These are phyloP conservation scores for Globisporangium barbulae DNA, from an alignment of 352 stramenopile species.

Conservation along the genomic window DNA sequence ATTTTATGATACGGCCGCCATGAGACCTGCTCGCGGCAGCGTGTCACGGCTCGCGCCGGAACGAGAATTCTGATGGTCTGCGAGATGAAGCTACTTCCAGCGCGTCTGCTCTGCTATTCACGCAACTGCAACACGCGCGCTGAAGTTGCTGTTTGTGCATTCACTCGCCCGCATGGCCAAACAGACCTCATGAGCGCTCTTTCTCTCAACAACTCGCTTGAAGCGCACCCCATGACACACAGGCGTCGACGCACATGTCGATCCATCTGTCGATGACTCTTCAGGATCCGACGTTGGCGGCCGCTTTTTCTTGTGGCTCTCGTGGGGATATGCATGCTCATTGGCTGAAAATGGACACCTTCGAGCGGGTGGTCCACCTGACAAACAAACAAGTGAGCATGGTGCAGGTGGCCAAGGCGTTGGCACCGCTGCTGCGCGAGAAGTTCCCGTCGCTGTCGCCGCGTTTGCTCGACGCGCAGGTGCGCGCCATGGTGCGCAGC, in stretches of 20 bases:
- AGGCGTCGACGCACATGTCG: constrained; percentile 6
- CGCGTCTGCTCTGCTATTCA: neutral
- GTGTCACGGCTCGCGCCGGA: too few relatives aligned
- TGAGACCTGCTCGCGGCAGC: too few relatives aligned
- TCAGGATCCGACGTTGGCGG: constrained; percentile 5
- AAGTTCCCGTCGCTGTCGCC: constrained; percentile 34
- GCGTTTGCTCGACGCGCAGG: constrained; percentile 50
- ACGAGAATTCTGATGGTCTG: neutral
- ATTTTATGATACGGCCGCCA: too few relatives aligned
- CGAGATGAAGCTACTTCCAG: neutral
- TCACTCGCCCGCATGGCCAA: neutral
- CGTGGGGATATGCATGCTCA: neutral
- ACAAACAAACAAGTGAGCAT: constrained; percentile 18
- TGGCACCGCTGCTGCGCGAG: constrained; percentile 34
- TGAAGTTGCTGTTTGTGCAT: constrained; percentile 9
- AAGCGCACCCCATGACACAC: constrained; percentile 16
- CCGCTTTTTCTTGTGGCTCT: constrained; percentile 10
- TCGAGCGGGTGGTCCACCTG: neutral
- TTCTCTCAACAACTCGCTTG: constrained; percentile 1
- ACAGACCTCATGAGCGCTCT: neutral
- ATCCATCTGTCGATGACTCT: neutral
- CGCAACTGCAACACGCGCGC: constrained; percentile 2
- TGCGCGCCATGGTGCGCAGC: constrained; percentile 65
- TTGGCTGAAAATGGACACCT: constrained; percentile 5
- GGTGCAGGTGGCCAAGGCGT: constrained; percentile 57